Base-by-base conservation (phyloP, 805 yeast genomes). In the Kuraishia hungarica region DNA sequence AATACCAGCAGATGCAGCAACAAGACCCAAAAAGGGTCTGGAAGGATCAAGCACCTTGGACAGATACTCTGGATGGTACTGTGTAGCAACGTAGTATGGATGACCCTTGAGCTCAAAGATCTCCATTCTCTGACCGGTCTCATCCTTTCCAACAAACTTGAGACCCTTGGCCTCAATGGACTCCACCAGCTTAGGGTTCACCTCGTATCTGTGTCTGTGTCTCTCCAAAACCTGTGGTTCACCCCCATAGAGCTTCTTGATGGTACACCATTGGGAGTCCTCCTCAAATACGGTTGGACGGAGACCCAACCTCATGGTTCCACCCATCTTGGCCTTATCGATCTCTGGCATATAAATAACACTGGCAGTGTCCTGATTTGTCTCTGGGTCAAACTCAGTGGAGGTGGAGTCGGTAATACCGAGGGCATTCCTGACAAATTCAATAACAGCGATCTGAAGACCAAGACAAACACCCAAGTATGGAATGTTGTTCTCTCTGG, bases 301-400 rank as follows among this genome's bases (percentile, higher is more conserved):
- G 61, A 90, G 79, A 64, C 99, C 99, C 63, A 94, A 81, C 78
- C 99, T 86, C 99, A 94, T 94, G 53, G 98, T 93, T 62, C 99
- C 99, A 60, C 99, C 99, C 77, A 94, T 80, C 70, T 89, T 90
- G 63, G 87, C 84, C 76, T 91, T 93, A 73, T 91, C 96, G 59
- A 93, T 91, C 72, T 94, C 99, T 50, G 99, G 99, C 99, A 94
- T 94, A 77, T 90, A 94, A 52, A 94, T 89, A 57, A 94, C 96
- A 53, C 90, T 82, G 20, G 90, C 86, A 54, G 80, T 79, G 4
- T 80, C 81, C 55, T 86, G 87, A 48, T 79, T 73, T 53, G 81
- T 66, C n/a, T 77, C 75, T 23, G 84, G 80, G 60, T 81, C 82
- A 66, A 93, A 89, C 75, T 93, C 98, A 72, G 85, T 83, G 26